phyloP scores from a whole-genome alignment of 2,329 filamentous ascomycete genomes.

The Aspergillus jensenii region DNA sequence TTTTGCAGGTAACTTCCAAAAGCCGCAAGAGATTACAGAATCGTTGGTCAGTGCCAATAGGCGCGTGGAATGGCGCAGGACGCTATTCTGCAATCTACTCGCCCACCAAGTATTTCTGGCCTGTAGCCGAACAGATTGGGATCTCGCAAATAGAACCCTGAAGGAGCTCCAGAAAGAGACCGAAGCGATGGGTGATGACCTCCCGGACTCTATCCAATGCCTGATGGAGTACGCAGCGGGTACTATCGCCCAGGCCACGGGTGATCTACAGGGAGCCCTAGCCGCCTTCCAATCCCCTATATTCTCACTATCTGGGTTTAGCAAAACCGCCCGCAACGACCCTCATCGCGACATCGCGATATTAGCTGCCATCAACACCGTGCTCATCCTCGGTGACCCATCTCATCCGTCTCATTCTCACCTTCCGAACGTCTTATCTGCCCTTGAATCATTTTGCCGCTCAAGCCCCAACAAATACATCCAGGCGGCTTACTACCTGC shows the following conservation, averaged over 20 bases:
- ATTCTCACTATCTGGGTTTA: slow-evolving; percentile 54
- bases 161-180: slow-evolving; percentile 52
- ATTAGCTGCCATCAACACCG: slow-evolving; percentile 62
- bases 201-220: slow-evolving; percentile 47
- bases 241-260: slow-evolving; percentile 73
- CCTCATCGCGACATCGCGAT: slow-evolving; percentile 65
- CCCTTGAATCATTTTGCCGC: slow-evolving; percentile 66
- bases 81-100: slow-evolving; percentile 67
- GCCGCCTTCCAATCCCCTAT: slow-evolving; percentile 62
- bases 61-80: slow-evolving; percentile 63
- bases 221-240: slow-evolving; percentile 72
- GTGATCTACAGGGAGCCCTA: slow-evolving; percentile 69
- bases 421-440: slow-evolving; percentile 62
- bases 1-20: slow-evolving; percentile 34
- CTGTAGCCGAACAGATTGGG: slow-evolving; percentile 70
- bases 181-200: slow-evolving; percentile 43
- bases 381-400: slow-evolving; percentile 70
- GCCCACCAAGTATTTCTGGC: slow-evolving; percentile 70
- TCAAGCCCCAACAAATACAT: slow-evolving; percentile 73
- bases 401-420: slow-evolving; percentile 57
- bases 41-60: slow-evolving; percentile 59
- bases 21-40: slow-evolving; percentile 46
- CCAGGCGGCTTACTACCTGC: slow-evolving; percentile 72
- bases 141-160: slow-evolving; percentile 60
- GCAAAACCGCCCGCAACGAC: slow-evolving; percentile 45